phyloP scores from a whole-genome alignment of 164 flowering plant species.

The Cinnamomum chago region DNA sequence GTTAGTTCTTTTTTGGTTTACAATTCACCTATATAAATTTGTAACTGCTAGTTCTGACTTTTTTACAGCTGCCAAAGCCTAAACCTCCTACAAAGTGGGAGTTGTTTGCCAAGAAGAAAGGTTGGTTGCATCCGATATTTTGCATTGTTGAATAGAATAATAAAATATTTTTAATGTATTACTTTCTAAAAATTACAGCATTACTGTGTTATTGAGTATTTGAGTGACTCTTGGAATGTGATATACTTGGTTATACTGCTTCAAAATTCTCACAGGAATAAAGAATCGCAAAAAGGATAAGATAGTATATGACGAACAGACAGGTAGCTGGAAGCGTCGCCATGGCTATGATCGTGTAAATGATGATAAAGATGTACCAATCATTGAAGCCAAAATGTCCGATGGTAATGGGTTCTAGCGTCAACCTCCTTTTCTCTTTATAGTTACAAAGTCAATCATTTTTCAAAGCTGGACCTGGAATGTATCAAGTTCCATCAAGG shows the following conservation, averaged over 20 bases:
- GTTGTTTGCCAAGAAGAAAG: conserved; percentile 72
- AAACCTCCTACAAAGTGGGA: conserved; percentile 96
- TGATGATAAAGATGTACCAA: conserved; percentile 45
- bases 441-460: too few relatives aligned
- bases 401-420: conserved; percentile 23
- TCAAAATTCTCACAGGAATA: conserved; percentile 48
- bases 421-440: too few relatives aligned
- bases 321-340: conserved; percentile 79
- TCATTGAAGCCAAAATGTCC: conserved; percentile 36
- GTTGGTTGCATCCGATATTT: conserved; percentile 29
- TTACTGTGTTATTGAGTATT: too few relatives aligned
- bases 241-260: background rate
- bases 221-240: background rate
- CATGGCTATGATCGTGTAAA: conserved; percentile 92
- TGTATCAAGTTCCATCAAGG: too few relatives aligned
- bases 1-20: background rate
- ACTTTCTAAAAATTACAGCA: background rate
- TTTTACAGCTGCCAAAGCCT: conserved; percentile 75
- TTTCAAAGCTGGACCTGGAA: too few relatives aligned
- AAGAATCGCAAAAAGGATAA: conserved; percentile 77
- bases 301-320: conserved; percentile 37
- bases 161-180: background rate
- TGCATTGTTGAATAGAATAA: background rate
- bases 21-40: background rate
- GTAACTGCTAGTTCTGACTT: background rate